phyloP scores from a whole-genome alignment of 1,284 basidiomycete genomes.

The Puccinia polysora region DNA sequence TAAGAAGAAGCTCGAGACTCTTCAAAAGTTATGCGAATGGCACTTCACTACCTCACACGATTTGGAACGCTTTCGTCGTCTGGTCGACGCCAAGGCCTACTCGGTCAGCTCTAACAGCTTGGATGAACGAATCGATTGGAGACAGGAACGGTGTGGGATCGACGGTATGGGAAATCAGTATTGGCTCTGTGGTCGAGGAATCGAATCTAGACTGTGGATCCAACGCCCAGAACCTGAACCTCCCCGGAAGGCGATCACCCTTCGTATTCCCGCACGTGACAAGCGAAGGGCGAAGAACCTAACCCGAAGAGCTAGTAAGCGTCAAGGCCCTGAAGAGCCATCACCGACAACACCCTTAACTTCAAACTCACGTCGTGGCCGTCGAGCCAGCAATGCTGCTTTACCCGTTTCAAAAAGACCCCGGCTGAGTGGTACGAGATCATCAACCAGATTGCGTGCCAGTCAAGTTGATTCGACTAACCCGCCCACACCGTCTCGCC shows the following conservation, averaged over 20 bases:
- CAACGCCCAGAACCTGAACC: slow-evolving; percentile 34
- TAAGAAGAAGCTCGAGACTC: slow-evolving; percentile 11
- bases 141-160: slow-evolving; percentile 34
- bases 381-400: neutral
- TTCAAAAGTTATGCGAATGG: slow-evolving; percentile 39
- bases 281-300: slow-evolving; percentile 9
- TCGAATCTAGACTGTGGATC: slow-evolving; percentile 32
- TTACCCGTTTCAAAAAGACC: slow-evolving; percentile 20
- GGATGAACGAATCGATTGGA: slow-evolving; percentile 34
- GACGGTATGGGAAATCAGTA: slow-evolving; percentile 25
- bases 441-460: slow-evolving; percentile 19
- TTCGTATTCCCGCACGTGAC: slow-evolving; percentile 10
- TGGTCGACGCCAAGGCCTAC: slow-evolving; percentile 21
- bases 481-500: slow-evolving; percentile 1
- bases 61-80: slow-evolving; percentile 35
- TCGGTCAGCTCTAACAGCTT: neutral
- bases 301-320: slow-evolving; percentile 1
- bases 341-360: neutral
- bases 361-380: neutral
- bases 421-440: slow-evolving; percentile 9
- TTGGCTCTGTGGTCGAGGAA: slow-evolving; percentile 32
- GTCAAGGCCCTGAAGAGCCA: neutral
- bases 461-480: slow-evolving; percentile 1
- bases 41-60: slow-evolving; percentile 33
- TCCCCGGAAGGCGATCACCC: slow-evolving; percentile 9